phyloP scores from a whole-genome alignment of 257 asterid species.

The Thymus mandschuricus region DNA sequence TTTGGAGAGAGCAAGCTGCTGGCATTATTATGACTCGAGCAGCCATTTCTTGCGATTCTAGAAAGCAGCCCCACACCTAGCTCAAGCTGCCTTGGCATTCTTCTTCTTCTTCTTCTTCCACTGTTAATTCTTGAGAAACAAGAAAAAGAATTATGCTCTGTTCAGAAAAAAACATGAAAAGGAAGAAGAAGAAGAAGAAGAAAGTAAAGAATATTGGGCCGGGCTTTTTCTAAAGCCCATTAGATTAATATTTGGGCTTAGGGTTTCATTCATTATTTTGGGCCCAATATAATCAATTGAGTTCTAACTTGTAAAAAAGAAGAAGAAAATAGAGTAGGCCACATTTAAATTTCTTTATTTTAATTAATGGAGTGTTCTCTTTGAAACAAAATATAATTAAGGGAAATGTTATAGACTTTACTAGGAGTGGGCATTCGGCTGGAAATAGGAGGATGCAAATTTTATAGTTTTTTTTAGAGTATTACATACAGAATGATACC shows the following conservation, averaged over 20 bases:
- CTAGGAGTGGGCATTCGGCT: no score
- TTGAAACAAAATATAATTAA: no score
- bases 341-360: no score
- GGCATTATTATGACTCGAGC: slow-evolving; percentile 7
- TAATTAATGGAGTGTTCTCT: no score
- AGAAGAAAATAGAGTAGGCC: no score
- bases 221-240: neutral
- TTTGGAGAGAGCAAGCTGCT: slow-evolving; percentile 16
- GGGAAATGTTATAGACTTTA: no score
- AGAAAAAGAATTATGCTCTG: neutral
- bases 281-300: neutral
- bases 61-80: slow-evolving; percentile 41
- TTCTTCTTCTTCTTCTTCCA: neutral
- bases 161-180: no score
- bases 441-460: no score
- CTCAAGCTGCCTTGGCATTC: slow-evolving; percentile 48
- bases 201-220: neutral
- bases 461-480: no score
- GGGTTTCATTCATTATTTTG: neutral
- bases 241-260: neutral
- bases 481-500: no score
- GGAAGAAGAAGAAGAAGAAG: no score
- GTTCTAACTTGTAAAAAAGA: no score
- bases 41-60: slow-evolving; percentile 38
- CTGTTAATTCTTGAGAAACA: neutral